These are phyloP conservation scores for Amphicarpaea edgeworthii DNA, from an alignment of 306 rosid species.

Conservation along the genomic window DNA sequence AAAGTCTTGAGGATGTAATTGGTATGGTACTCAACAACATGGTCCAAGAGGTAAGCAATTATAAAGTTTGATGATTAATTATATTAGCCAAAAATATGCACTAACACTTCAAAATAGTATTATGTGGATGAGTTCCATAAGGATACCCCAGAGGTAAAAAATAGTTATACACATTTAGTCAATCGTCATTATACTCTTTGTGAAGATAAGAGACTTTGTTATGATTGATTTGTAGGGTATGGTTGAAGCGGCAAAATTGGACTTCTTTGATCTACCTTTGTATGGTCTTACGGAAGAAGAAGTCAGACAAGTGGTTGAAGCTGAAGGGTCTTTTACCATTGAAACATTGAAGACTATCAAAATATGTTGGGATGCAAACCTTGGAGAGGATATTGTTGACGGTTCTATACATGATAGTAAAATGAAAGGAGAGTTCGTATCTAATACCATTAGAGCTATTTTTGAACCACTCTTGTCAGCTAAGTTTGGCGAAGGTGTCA, in stretches of 20 bases:
- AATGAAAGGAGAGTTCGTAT: slow-evolving; percentile 27
- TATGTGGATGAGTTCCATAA: no score
- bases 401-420: slow-evolving; percentile 27
- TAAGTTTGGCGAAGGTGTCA: slow-evolving; percentile 48
- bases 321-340: slow-evolving; percentile 52
- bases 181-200: no score
- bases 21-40: slow-evolving; percentile 54
- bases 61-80: not conserved
- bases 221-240: slow-evolving; percentile 36
- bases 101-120: not conserved
- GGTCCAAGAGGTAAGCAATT: slow-evolving; percentile 60
- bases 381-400: slow-evolving; percentile 23
- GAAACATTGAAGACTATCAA: slow-evolving; percentile 37
- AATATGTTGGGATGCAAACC: slow-evolving; percentile 44
- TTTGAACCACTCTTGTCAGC: slow-evolving; percentile 52
- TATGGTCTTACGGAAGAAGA: slow-evolving; percentile 48
- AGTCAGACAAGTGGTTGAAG: slow-evolving; percentile 49
- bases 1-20: slow-evolving; percentile 34
- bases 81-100: not conserved
- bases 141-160: no score
- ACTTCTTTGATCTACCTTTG: slow-evolving; percentile 48
- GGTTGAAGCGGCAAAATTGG: slow-evolving; percentile 50
- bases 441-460: slow-evolving; percentile 48
- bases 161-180: no score
- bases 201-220: not conserved